These are phyloP conservation scores for Arachnomyces sp. DNA, from an alignment of 2,329 filamentous ascomycete genomes.

Conservation along the genomic window DNA sequence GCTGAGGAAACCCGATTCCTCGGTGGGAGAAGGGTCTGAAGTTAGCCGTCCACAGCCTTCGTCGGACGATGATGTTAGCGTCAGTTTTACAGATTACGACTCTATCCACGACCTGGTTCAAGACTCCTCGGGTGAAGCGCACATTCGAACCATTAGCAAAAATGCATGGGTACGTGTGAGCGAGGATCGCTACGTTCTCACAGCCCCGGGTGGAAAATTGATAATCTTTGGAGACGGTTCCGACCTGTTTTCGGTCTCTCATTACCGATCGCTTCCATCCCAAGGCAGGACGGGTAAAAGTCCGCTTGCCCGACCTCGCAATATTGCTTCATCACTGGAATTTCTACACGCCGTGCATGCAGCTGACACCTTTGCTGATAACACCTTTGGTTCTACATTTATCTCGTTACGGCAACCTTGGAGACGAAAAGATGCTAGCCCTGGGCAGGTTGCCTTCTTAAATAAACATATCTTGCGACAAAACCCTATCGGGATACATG, in stretches of 20 bases:
- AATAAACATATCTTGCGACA: conserved; percentile 40
- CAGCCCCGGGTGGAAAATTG: conserved; percentile 54
- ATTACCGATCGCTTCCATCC: conserved; percentile 22
- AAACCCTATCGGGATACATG: conserved; percentile 50
- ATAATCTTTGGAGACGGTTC: conserved; percentile 36
- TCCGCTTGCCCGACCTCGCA: conserved; percentile 60
- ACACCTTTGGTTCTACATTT: conserved; percentile 57
- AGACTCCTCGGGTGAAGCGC: conserved; percentile 68
- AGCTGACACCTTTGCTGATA: conserved; percentile 69
- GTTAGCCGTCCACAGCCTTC: not conserved
- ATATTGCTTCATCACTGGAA: conserved; percentile 56
- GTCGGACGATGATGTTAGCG: conserved; percentile 32
- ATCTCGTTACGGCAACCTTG: conserved; percentile 60
- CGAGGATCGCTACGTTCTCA: conserved; percentile 62
- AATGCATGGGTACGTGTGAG: conserved; percentile 76
- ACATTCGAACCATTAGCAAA: conserved; percentile 67
- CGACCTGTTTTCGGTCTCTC: conserved; percentile 23
- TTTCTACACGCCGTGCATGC: conserved; percentile 73
- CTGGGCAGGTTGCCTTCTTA: conserved; percentile 38
- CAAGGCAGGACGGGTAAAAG: conserved; percentile 26
- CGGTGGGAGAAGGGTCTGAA: conserved; percentile 8
- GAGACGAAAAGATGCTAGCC: conserved; percentile 57
- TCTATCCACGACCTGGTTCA: conserved; percentile 84
- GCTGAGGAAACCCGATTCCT: conserved; percentile 26
- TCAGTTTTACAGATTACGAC: conserved; percentile 84